phyloP scores from a whole-genome alignment of 208 protist species.

The Naegleria lovaniensis region DNA sequence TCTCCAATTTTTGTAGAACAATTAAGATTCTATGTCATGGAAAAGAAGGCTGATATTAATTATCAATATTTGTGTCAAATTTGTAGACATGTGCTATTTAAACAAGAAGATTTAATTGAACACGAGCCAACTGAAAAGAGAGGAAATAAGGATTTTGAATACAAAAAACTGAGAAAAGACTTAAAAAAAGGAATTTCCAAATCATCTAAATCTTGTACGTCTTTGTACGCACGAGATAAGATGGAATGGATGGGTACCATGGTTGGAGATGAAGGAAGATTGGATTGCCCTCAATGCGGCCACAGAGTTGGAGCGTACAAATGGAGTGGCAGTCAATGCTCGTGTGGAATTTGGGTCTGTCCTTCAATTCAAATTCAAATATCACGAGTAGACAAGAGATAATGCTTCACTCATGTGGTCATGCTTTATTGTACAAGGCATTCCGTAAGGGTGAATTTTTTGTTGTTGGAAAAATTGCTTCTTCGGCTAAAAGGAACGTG shows the following conservation, averaged over 20 bases:
- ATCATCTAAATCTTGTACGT: not conserved
- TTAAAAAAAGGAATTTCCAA: not conserved
- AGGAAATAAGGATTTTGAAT: not conserved
- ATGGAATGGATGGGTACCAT: not conserved
- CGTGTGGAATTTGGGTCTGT: not conserved
- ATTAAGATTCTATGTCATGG: not conserved
- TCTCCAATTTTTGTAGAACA: not conserved
- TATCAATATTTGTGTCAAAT: not conserved
- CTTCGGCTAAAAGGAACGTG: not conserved
- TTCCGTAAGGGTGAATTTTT: not conserved
- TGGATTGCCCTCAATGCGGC: not conserved
- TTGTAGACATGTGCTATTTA: not conserved
- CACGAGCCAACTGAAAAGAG: not conserved
- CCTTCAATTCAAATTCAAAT: not conserved
- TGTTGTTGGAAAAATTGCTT: not conserved
- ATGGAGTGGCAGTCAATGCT: constrained; percentile 10
- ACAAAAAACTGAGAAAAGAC: not conserved
- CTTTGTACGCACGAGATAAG: not conserved
- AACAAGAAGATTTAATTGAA: not conserved
- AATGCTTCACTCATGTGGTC: not conserved
- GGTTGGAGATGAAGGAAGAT: not conserved
- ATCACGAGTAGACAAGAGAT: not conserved
- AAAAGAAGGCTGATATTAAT: not conserved
- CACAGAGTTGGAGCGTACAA: not conserved
- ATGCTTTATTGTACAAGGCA: not conserved